phyloP scores from a whole-genome alignment of 2,329 filamentous ascomycete genomes.

The Pseudogymnoascus destructans region DNA sequence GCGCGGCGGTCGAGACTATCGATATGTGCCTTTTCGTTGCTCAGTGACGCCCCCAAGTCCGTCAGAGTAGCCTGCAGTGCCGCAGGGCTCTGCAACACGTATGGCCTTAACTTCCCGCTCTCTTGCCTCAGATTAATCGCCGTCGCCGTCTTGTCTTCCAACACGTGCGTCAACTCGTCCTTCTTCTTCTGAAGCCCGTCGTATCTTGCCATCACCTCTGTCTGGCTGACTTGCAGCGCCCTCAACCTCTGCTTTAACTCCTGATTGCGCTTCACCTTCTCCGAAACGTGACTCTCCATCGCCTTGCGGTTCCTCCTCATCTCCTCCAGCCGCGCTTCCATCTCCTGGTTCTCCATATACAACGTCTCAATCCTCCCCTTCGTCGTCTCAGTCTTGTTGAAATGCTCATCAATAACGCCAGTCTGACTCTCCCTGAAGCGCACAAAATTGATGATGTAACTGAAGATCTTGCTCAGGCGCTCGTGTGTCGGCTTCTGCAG shows the following conservation, averaged over 20 bases:
- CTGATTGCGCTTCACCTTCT: conserved; percentile 77
- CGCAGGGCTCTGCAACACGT: conserved; percentile 78
- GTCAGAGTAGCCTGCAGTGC: conserved; percentile 69
- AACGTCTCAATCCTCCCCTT: conserved; percentile 80
- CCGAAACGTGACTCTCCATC: conserved; percentile 68
- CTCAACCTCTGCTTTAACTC: conserved; percentile 72
- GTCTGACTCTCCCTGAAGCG: conserved; percentile 92
- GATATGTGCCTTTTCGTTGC: conserved; percentile 68
- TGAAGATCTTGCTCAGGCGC: conserved; percentile 87
- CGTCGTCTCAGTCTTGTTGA: conserved; percentile 76
- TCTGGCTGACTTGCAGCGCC: conserved; percentile 69
- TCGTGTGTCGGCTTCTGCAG: conserved; percentile 83
- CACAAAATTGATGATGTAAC: conserved; percentile 97
- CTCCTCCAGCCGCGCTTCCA: conserved; percentile 65
- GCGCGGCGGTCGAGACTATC: conserved; percentile 76
- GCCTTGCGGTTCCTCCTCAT: conserved; percentile 68
- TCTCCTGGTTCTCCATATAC: conserved; percentile 74
- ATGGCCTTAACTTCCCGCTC: conserved; percentile 77
- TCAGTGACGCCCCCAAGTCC: conserved; percentile 68
- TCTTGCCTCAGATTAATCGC: conserved; percentile 67
- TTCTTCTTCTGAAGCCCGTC: conserved; percentile 77
- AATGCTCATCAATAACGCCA: conserved; percentile 77
- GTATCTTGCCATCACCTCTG: conserved; percentile 67
- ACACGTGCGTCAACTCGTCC: conserved; percentile 53
- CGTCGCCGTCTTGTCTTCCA: conserved; percentile 60